Evolutionary conservation across 169 alveolate genomes (phyloP).

Genomic region (Miamiensis avidus): DNA sequence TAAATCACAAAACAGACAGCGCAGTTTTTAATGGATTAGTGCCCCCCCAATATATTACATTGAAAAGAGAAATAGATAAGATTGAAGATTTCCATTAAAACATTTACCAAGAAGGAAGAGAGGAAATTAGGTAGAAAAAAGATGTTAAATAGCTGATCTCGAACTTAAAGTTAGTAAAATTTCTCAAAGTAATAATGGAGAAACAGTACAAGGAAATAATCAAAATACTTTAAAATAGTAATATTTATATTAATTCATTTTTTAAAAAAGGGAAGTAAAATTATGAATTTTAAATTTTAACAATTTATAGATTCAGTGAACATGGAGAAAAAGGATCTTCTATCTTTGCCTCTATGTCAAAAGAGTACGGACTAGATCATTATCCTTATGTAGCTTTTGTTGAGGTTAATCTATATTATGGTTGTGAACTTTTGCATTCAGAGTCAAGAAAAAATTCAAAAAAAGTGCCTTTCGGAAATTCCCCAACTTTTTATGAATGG

Average conservation of each 20-base stretch:
- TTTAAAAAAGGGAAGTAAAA: no score
- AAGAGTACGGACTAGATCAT: no score
- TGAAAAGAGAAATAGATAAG: slow-evolving; percentile 3
- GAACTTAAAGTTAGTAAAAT: no score
- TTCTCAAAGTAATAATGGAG: no score
- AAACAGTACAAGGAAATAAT: no score
- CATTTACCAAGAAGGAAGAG: neutral
- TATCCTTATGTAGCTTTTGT: slow-evolving; percentile 9
- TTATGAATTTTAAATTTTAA: no score
- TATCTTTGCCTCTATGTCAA: no score
- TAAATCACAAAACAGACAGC: neutral
- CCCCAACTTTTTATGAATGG: slow-evolving; percentile 37
- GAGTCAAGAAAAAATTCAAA: slow-evolving; percentile 11
- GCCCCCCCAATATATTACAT: slow-evolving; percentile 25
- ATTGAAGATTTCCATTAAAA: neutral
- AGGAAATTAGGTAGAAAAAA: slow-evolving; percentile 5
- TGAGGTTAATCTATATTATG: neutral
- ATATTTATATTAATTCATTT: no score
- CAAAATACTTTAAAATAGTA: no score
- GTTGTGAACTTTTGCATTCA: slow-evolving; percentile 25
- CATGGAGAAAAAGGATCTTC: no score
- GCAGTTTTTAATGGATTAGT: slow-evolving; percentile 29
- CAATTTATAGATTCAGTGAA: no score
- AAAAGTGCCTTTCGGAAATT: slow-evolving; percentile 35
- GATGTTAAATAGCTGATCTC: slow-evolving; percentile 3